Percentiles rank a stretch among this genome's conserved stretches.
Evolutionary conservation across 164 flowering plant species (phyloP).

Genomic region (Magnolia kwangsiensis): DNA sequence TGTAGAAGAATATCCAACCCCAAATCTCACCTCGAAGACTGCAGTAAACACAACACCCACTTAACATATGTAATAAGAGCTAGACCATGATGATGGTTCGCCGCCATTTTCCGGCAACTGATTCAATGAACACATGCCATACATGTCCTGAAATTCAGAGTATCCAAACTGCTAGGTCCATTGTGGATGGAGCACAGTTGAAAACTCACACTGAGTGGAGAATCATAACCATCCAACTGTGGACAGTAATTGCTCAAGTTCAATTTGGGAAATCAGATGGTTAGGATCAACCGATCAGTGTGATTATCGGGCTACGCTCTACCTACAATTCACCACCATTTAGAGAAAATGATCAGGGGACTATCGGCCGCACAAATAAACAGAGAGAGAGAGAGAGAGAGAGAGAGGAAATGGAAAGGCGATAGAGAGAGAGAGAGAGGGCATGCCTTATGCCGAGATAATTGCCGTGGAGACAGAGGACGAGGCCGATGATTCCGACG

Average conservation of each 20-base stretch:
- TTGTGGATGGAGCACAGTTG: too few relatives aligned
- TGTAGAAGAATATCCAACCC: conserved; percentile 51
- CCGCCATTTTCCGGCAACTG: too few relatives aligned
- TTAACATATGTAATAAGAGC: too few relatives aligned
- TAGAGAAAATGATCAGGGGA: not conserved
- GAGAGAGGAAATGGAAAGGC: not conserved
- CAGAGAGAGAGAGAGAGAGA: not conserved
- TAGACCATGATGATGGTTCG: too few relatives aligned
- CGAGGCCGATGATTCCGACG: conserved; percentile 47
- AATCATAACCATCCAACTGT: not conserved
- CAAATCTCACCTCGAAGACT: conserved; percentile 46
- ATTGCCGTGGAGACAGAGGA: conserved; percentile 39
- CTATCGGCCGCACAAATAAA: not conserved
- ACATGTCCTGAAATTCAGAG: too few relatives aligned
- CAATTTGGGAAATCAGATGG: too few relatives aligned
- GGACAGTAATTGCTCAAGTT: not conserved
- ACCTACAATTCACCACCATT: too few relatives aligned
- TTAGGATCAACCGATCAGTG: too few relatives aligned
- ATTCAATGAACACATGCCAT: too few relatives aligned
- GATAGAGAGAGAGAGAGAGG: not conserved
- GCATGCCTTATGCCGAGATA: conserved; percentile 34
- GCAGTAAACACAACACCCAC: conserved; percentile 11
- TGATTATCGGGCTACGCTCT: too few relatives aligned
- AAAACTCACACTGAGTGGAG: too few relatives aligned
- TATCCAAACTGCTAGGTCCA: too few relatives aligned